A percentile compares a stretch with the other conserved stretches of the same genome.
These are phyloP conservation scores for Picochlorum costavermella DNA, from an alignment of 139 green algal genomes.

Conservation along the genomic window DNA sequence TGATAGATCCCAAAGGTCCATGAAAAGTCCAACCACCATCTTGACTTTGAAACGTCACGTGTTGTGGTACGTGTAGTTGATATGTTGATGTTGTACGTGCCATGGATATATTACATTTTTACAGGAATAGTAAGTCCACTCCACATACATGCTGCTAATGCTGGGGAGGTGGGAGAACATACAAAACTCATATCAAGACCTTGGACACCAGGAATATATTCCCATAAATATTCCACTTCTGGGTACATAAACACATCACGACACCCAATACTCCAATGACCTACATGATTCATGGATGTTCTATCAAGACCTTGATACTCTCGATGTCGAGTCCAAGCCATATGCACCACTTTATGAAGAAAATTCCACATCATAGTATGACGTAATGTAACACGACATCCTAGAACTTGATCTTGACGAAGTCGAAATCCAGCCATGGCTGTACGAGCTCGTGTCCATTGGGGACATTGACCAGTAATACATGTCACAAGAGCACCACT, in stretches of 20 bases:
- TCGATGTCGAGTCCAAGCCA: not conserved
- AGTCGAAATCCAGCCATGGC: not conserved
- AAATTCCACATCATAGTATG: not conserved
- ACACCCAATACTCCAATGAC: slow-evolving; percentile 8
- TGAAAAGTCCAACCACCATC: not conserved
- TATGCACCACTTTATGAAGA: not conserved
- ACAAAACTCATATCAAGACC: slow-evolving; percentile 16
- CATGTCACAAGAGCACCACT: not conserved
- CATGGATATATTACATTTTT: slow-evolving; percentile 3
- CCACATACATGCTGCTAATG: not conserved
- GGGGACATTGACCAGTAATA: slow-evolving; percentile 6
- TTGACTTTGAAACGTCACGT: not conserved
- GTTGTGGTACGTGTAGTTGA: not conserved
- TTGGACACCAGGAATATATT: slow-evolving; percentile 17
- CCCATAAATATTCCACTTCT: slow-evolving; percentile 31
- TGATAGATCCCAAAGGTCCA: not conserved
- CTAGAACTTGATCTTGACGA: not conserved
- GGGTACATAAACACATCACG: slow-evolving; percentile 24
- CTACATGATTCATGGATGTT: not conserved
- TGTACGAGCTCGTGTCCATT: not conserved
- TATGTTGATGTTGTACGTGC: not conserved
- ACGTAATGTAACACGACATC: not conserved
- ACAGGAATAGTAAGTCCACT: not conserved
- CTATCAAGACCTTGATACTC: not conserved
- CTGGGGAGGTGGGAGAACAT: not conserved